Percentiles rank a stretch among this genome's conserved stretches.
Conservation (phyloP, 129 eudicot genomes). For the carrot (Daucus carota) region DH1_v3.0 NC_030382.2:45126001-45126500, state of each 20-base stretch:
- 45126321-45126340: constrained; percentile 59
- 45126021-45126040: constrained; percentile 69
- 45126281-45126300: constrained; percentile 84
- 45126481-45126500: constrained; percentile 48
- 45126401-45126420: constrained; percentile 87
- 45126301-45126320: constrained; percentile 86
- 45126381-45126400: constrained; percentile 84
- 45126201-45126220: constrained; percentile 89
- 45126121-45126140: constrained; percentile 70
- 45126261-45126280: constrained; percentile 47
- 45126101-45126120: constrained; percentile 67
- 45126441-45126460: constrained; percentile 67
- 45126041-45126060: constrained; percentile 66
- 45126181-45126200: constrained; percentile 82
- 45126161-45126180: constrained; percentile 70
- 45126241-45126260: constrained; percentile 68
- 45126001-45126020: constrained; percentile 66
- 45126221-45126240: constrained; percentile 59
- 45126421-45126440: constrained; percentile 64
- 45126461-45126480: constrained; percentile 55
- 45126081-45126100: constrained; percentile 78
- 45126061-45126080: constrained; percentile 55
- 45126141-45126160: constrained; percentile 76
- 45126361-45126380: constrained; percentile 53
- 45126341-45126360: constrained; percentile 69